phyloP scores from a whole-genome alignment of 768 basidiomycete genomes.

The Boletus fagicola region DNA sequence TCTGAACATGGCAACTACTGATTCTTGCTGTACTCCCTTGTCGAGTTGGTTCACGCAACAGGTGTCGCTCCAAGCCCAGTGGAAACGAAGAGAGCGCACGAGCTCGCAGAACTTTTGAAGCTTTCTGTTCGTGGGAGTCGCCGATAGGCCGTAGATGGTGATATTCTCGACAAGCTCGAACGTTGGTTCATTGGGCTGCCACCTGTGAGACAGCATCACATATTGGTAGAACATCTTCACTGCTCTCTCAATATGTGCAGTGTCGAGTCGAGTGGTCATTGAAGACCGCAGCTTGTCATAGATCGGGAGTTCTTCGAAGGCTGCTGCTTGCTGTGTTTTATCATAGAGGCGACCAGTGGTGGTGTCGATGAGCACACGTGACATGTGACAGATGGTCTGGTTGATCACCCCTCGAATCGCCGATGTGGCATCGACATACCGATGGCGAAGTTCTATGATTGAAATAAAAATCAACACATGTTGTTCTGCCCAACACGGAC shows the following conservation, averaged over 20 bases:
- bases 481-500: no score
- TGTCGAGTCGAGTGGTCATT: background rate
- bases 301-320: conserved; percentile 3
- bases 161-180: background rate
- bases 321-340: background rate
- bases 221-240: conserved; percentile 3
- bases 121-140: background rate
- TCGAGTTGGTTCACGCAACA: conserved; percentile 8
- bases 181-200: background rate
- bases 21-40: background rate
- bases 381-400: background rate
- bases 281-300: conserved; percentile 7
- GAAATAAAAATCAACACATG: no score
- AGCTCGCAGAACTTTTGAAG: background rate
- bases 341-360: background rate
- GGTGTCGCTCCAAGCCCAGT: conserved; percentile 13
- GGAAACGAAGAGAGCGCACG: background rate
- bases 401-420: background rate
- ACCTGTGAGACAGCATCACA: conserved; percentile 7
- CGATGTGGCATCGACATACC: no score
- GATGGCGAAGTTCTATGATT: no score
- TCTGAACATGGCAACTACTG: conserved; percentile 12
- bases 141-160: background rate
- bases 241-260: background rate
- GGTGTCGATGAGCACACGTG: conserved; percentile 5